Base-by-base conservation (phyloP, 1,139 yeast genomes). In the Starmera stellimalicola region DNA sequence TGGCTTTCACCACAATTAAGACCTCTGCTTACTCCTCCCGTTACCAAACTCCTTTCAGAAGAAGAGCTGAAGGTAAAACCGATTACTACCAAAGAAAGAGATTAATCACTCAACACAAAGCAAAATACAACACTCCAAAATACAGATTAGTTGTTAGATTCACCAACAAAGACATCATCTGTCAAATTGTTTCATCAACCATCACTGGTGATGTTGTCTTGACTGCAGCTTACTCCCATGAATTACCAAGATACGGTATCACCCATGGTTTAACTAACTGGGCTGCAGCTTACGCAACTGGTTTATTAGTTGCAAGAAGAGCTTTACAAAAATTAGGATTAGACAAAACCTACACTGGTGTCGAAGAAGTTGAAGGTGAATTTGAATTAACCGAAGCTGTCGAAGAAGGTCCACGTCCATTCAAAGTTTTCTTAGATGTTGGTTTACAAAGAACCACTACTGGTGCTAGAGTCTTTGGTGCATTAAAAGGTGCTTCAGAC, bases 61-160 rank as follows among this genome's bases (percentile, higher is more conserved):
- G 99, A 81, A 85, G 99, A 83, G 87, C 94, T 68, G 97, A 93
- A 73, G 99, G 98, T 75, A 91, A 93, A 81, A 91, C 99, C 66
- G 99, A 91, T 70, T 91, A 88, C 95, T 91, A 88, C 80, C 96
- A 94, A 70, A 91, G 99, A 80, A 91, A 91, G 94, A 87, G 98
- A 77, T 77, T 91, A 66, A 93, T 91, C 63, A 77, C 96, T 60
- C 99, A 91, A 77, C 96, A 88, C 91, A 91, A 91, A 91, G 95
- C 95, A 67, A 91, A 93, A 80, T 91, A 91, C 94, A 82, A 79
- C 82, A 68, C 95, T 63, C 98, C 98, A 71, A 91, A 91, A 79
- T 91, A 88, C 85, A 87, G 99, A 80, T 80, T 91, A 63, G 99
- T 91, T 54, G 97, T 91, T 54, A 87, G 99, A 77, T 85, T 91